Conservation (phyloP, 768 basidiomycete species). For the Podaxis sp. region DNA sequence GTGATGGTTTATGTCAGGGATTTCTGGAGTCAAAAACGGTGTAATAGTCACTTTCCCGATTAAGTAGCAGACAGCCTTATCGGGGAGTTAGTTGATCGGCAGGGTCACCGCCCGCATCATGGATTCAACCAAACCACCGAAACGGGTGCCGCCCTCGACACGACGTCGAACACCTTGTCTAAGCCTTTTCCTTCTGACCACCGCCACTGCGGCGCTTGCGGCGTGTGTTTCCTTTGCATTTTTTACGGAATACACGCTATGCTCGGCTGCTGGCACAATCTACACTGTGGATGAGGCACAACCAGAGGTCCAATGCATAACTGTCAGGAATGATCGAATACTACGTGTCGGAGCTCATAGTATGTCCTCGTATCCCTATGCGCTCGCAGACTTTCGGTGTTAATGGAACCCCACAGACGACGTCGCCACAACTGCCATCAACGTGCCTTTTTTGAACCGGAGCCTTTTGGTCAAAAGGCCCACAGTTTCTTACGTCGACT, state of each 20-base stretch:
- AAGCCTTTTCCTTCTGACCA: not conserved
- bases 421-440: not conserved
- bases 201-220: not conserved
- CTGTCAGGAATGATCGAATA: conserved; percentile 49
- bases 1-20: conserved; percentile 2
- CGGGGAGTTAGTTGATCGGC: conserved; percentile 2
- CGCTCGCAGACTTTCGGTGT: not conserved
- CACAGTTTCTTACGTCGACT: conserved; percentile 19
- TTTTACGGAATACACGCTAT: conserved; percentile 49
- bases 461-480: not conserved
- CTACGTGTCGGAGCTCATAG: conserved; percentile 48
- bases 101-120: conserved; percentile 4
- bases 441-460: conserved; percentile 2
- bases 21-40: not conserved
- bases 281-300: conserved; percentile 65
- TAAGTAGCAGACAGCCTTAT: not conserved
- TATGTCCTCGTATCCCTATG: conserved; percentile 26
- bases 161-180: not conserved
- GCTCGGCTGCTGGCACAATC: conserved; percentile 49
- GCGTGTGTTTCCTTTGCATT: not conserved
- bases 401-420: not conserved
- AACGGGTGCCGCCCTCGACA: not conserved
- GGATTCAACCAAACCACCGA: conserved; percentile 7
- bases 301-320: conserved; percentile 62
- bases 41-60: not conserved